Evolutionary conservation across 2,329 filamentous ascomycete species (phyloP).

Genomic region (Whalleya microplaca): DNA sequence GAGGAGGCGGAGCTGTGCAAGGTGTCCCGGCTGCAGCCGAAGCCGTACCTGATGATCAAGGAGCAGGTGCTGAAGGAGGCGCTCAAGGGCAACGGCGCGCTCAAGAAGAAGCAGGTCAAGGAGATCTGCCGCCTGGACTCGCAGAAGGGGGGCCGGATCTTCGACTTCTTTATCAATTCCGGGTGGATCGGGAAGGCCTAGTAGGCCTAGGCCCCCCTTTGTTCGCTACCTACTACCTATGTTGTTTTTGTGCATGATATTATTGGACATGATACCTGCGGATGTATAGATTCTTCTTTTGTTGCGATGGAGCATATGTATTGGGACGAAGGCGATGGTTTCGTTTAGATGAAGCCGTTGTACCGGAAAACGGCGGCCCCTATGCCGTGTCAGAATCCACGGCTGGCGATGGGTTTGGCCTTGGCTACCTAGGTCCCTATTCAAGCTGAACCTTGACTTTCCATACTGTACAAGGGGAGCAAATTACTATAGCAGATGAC

Average conservation of each 20-base stretch:
- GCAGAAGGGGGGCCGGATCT: slow-evolving; percentile 83
- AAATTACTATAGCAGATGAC: too few species aligned
- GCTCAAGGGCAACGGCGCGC: slow-evolving; percentile 79
- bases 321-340: too few species aligned
- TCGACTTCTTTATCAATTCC: slow-evolving; percentile 91
- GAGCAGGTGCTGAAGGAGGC: slow-evolving; percentile 90
- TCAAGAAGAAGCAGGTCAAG: slow-evolving; percentile 94
- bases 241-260: background rate
- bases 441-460: background rate
- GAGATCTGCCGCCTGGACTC: slow-evolving; percentile 84
- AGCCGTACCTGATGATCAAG: slow-evolving; percentile 94
- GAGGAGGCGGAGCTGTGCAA: slow-evolving; percentile 89
- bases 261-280: too few species aligned
- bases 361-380: too few species aligned
- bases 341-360: too few species aligned
- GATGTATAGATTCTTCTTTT: too few species aligned
- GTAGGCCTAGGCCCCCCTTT: too few species aligned
- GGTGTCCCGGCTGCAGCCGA: slow-evolving; percentile 82
- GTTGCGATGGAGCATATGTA: too few species aligned
- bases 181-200: slow-evolving; percentile 90
- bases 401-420: background rate
- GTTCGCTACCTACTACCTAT: too few species aligned
- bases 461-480: too few species aligned
- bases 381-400: too few species aligned
- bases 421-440: background rate